Conservation (phyloP, 1,139 yeast genomes). For the Kurtzmaniella natalensis region DNA sequence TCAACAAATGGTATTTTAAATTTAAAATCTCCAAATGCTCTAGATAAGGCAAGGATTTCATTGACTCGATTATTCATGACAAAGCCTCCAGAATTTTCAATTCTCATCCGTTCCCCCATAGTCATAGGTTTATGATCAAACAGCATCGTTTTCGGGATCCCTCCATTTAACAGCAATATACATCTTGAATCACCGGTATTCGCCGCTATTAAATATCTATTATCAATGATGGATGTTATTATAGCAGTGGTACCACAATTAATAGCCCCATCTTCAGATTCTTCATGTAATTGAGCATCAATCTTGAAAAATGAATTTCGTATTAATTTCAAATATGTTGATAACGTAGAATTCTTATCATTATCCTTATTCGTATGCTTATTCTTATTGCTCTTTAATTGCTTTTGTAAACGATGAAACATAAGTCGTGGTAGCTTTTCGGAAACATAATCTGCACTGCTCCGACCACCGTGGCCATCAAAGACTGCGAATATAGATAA, state of each 20-base stretch:
- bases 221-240: conserved; percentile 48
- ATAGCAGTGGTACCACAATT: conserved; percentile 72
- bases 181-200: conserved; percentile 77
- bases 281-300: conserved; percentile 37
- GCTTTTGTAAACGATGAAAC: conserved; percentile 20
- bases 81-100: conserved; percentile 71
- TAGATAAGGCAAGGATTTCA: conserved; percentile 65
- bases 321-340: conserved; percentile 27
- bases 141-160: conserved; percentile 57
- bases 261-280: conserved; percentile 37
- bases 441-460: conserved; percentile 53
- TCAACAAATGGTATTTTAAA: conserved; percentile 50
- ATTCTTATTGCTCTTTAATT: background rate
- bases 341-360: conserved; percentile 1
- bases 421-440: conserved; percentile 36
- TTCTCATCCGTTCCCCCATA: conserved; percentile 70
- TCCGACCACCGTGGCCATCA: conserved; percentile 78
- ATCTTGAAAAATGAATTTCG: conserved; percentile 54
- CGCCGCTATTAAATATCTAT: conserved; percentile 50
- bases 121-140: conserved; percentile 76
- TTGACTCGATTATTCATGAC: conserved; percentile 67
- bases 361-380: background rate
- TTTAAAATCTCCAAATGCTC: conserved; percentile 76
- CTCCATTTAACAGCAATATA: conserved; percentile 47
- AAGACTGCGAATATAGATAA: conserved; percentile 67